Base-by-base conservation (phyloP, 345 rosid genomes). In the thale cress (Arabidopsis thaliana) region DNA sequence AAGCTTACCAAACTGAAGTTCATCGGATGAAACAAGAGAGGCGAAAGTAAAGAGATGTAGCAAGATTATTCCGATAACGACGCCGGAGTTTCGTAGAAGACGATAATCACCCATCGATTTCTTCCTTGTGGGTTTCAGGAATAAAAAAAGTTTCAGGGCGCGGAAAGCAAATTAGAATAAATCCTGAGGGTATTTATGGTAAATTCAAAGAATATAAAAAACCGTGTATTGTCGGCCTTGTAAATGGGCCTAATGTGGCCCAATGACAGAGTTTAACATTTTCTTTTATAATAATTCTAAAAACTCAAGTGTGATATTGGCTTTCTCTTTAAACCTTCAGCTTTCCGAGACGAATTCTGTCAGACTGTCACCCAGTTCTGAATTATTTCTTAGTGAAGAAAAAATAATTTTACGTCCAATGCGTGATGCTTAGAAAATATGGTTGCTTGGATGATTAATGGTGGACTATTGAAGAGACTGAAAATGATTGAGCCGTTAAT, bases 1-100 rank as follows among this genome's bases (percentile, higher is more conserved):
- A 5, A 58, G 7, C 50, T 49, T 70, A 89, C 97, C 88, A 20
- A 91, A 50, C 16, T 73, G 80, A 68, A 52, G 75, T 38, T 87
- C 81, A 10, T 55, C 51, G 13, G 86, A 76, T 23, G 67, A 82
- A 66, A 62, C 77, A 24, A 67, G 10, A 61, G 81, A 61, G 45
- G 38, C 34, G 32, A 68, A 51, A 34, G 55, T 6, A 41, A 83
- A 75, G 41, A 80, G 63, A 14, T 74, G 34, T n/a, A 85, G 8
- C 34, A 82, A 69, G 20, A 81, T 44, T n/a, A 81, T 64, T 65
- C 71, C 60, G 25, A 74, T 44, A 42, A 75, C 7, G 71, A 33
- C 51, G 69, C 52, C 71, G 79, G 80, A 75, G 83, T 72, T 73
- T 68, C 83, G 83, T 65, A 48, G 41, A 36, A 45, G 56, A 48